These are phyloP conservation scores for Arctostaphylos glauca DNA, from an alignment of 148 eudicot genomes.

Conservation along the genomic window DNA sequence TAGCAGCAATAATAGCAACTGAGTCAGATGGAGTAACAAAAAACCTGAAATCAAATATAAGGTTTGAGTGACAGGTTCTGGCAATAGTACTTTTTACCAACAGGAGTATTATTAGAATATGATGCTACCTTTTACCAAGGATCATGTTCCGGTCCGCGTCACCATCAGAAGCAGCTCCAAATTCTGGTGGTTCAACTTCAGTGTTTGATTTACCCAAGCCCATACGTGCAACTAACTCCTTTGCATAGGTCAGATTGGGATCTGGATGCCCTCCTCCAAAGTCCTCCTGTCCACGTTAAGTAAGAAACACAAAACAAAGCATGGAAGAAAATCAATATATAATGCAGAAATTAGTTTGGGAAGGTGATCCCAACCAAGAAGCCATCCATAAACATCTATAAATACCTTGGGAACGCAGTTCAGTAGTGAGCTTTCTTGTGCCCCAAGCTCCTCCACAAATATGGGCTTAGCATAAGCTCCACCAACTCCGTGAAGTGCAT, in stretches of 20 bases:
- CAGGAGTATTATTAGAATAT: background rate
- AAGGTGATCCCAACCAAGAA: background rate
- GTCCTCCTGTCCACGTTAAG: conserved; percentile 58
- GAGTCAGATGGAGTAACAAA: conserved; percentile 98
- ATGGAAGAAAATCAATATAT: conserved; percentile 5
- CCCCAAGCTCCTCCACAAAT: conserved; percentile 92
- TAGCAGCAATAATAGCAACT: conserved; percentile 97
- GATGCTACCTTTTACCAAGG: conserved; percentile 81
- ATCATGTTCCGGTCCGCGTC: conserved; percentile 98
- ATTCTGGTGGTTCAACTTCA: conserved; percentile 77
- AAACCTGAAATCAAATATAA: conserved; percentile 53
- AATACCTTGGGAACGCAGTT: conserved; percentile 89
- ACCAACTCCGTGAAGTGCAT: conserved; percentile 96
- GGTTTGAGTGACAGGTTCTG: conserved; percentile 12
- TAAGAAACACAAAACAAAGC: background rate
- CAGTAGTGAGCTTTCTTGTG: conserved; percentile 65
- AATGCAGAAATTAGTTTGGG: background rate
- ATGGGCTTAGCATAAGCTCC: conserved; percentile 93
- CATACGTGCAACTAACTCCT: conserved; percentile 89
- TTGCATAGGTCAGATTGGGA: conserved; percentile 97
- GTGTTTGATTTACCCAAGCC: conserved; percentile 73
- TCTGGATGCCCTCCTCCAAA: conserved; percentile 99
- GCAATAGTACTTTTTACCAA: background rate
- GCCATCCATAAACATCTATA: background rate
- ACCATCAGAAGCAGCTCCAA: conserved; percentile 99